Base-by-base conservation (phyloP, 2,329 filamentous ascomycete species). In the Monilinia laxa region DNA sequence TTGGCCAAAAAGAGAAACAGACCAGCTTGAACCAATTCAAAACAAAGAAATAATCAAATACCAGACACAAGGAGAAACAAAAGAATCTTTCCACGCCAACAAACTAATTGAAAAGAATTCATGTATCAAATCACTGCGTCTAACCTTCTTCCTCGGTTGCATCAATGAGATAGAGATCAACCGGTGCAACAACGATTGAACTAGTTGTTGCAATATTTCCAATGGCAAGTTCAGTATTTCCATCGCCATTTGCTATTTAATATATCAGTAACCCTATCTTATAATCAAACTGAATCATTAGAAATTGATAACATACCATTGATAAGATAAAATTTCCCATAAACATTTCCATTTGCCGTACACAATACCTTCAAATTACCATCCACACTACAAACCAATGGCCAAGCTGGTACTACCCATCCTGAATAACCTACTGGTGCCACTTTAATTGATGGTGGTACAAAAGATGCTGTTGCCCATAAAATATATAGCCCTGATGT, bases 341-440 rank as follows among this genome's bases (percentile, higher is more conserved):
- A 65, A 28, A 52, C 1, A 49, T 49, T 31, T 18, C 54, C 63
- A 58, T 65, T 40, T 1, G 54, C 54, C 16, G 25, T 52, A 31
- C 63, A 59, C 3, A 28, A 28, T 12, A 65, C 40, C n/a, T 53
- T 59, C 63, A 65, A 7, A 31, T 58, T 57, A 10, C 28, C 28
- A 52, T 52, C 45, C 16, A 59, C 31, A 0, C 20, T 40, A 58
- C 63, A 65, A 16, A 58, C 16, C 28, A 65, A 42, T 11, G 53
- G 63, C 42, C 23, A 65, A 28, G 42, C 63, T 1, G 63, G 63
- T 18, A 53, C 53, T 12, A 49, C 45, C n/a, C 45, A 65, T 35
- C 42, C 42, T 18, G n/a, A 23, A 23, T 58, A 65, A 6, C 53
- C 63, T 20, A 16, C 28, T 0, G 42, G 20, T 4, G 53, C 63